phyloP scores from a whole-genome alignment of 179 eudicot genomes.

The Drosera spatulata region DNA sequence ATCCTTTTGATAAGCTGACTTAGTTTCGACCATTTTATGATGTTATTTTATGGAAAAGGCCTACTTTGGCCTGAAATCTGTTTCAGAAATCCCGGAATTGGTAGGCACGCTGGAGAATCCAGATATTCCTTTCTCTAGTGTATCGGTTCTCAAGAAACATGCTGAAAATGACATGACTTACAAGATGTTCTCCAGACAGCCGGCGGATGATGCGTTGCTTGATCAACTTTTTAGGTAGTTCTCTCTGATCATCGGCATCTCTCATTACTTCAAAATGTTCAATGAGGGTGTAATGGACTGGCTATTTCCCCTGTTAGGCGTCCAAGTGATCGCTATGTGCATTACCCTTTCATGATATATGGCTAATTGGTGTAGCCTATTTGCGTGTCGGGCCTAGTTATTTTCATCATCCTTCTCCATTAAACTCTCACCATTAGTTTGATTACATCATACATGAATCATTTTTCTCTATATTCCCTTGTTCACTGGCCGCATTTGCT shows the following conservation, averaged over 20 bases:
- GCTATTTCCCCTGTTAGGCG: too few species aligned
- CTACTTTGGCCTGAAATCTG: constrained; percentile 55
- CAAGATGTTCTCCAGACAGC: constrained; percentile 82
- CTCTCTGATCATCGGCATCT: neutral
- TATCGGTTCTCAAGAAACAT: constrained; percentile 67
- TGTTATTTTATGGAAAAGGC: constrained; percentile 25
- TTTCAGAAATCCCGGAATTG: constrained; percentile 53
- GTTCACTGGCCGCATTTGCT: too few species aligned
- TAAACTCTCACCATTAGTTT: too few species aligned
- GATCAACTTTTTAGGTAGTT: constrained; percentile 69
- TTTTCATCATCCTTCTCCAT: too few species aligned
- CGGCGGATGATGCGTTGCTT: constrained; percentile 55
- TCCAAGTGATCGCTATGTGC: too few species aligned
- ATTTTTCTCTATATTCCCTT: too few species aligned
- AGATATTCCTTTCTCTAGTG: constrained; percentile 64
- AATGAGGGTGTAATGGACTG: too few species aligned
- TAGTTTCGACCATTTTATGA: neutral
- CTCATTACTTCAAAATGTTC: neutral
- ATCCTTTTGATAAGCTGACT: neutral
- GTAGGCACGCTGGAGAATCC: constrained; percentile 74
- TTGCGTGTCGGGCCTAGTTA: too few species aligned
- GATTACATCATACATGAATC: too few species aligned
- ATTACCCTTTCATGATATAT: too few species aligned
- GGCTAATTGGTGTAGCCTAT: too few species aligned
- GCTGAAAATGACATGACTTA: constrained; percentile 40